Evolutionary conservation across 805 yeast species (phyloP).

Genomic region (Wickerhamomyces silvicola): DNA sequence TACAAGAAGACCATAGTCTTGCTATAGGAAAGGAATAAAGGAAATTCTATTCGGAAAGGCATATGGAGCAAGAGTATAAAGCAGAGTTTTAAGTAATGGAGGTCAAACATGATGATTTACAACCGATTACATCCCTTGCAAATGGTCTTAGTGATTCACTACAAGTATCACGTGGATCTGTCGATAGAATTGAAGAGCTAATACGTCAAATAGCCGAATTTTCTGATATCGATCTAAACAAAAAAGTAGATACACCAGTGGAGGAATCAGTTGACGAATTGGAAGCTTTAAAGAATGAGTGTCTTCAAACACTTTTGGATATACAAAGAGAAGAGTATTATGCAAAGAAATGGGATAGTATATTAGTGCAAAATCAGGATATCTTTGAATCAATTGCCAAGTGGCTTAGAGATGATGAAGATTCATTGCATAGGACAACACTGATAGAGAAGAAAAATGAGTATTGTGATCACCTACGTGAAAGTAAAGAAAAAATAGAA

Average conservation of each 20-base stretch:
- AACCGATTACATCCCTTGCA: constrained; percentile 13
- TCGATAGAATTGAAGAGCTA: constrained; percentile 13
- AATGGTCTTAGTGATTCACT: constrained; percentile 7
- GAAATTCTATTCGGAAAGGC: too few relatives aligned
- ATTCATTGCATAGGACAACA: too few relatives aligned
- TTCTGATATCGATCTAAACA: constrained; percentile 14
- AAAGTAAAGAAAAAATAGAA: too few relatives aligned
- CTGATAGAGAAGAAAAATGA: too few relatives aligned
- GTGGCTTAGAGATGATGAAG: constrained; percentile 8
- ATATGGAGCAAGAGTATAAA: too few relatives aligned
- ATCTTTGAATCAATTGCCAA: constrained; percentile 14
- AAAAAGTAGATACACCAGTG: constrained; percentile 2
- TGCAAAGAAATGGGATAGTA: constrained; percentile 19
- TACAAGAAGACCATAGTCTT: too few relatives aligned
- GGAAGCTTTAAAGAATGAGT: constrained; percentile 19
- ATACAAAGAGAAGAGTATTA: constrained; percentile 29
- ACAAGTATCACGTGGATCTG: constrained; percentile 9
- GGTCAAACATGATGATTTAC: constrained; percentile 14
- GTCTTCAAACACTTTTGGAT: constrained; percentile 21
- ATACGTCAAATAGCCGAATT: constrained; percentile 11
- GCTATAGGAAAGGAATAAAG: too few relatives aligned
- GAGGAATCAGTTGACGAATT: constrained; percentile 8
- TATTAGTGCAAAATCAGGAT: constrained; percentile 23
- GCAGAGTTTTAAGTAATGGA: constrained; percentile 4
- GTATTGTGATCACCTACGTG: too few relatives aligned